Evolutionary conservation across 2,329 filamentous ascomycete genomes (phyloP), one percentile per base, ranked within the genome.

Genomic region (Colletotrichum tamarilloi): DNA sequence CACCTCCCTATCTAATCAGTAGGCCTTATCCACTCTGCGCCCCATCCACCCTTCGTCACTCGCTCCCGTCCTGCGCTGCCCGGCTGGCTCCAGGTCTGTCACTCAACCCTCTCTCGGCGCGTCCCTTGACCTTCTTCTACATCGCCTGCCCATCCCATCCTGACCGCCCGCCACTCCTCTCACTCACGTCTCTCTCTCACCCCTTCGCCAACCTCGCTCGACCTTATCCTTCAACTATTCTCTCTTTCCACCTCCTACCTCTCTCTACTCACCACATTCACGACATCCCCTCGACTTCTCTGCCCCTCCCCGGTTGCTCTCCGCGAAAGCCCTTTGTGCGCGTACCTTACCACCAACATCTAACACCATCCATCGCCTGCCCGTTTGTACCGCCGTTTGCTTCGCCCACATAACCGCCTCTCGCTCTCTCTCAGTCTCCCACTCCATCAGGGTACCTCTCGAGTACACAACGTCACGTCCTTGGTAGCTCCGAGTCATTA

Each of bases 401-500:
- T 46, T 69, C 30, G 19, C 55, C 22, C 46, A 59, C 46, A 59
- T 14, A 35, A n/a, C 14, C 55, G 49, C 53, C 42, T 60, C n/a
- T 49, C 24, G 38, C 14, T 49, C 8, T 32, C 32, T 32, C 32
- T 4, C 32, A 4, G 9, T 11, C 32, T 2, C 32, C 9, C 58
- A 19, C 38, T 42, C 58, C 56, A 64, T 65, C 60, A 62, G 52
- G 60, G 62, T 73, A 42, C 60, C 32, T 65, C 42, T 28, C 60
- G 67, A 62, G 52, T 63, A 49, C 62, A 63, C 14, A 68, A 72
- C 72, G 19, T 49, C 49, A 38, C 68, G 63, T 62, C 49, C 62
- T 69, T 52, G 42, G 62, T n/a, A 67, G 67, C 68, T 73, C 74
- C 75, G 68, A 76, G 75, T 75, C 75, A 76, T 76, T 76, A 73